These are phyloP conservation scores for Beauveria brongniartii DNA, from an alignment of 2,329 filamentous ascomycete species.

Conservation along the genomic window DNA sequence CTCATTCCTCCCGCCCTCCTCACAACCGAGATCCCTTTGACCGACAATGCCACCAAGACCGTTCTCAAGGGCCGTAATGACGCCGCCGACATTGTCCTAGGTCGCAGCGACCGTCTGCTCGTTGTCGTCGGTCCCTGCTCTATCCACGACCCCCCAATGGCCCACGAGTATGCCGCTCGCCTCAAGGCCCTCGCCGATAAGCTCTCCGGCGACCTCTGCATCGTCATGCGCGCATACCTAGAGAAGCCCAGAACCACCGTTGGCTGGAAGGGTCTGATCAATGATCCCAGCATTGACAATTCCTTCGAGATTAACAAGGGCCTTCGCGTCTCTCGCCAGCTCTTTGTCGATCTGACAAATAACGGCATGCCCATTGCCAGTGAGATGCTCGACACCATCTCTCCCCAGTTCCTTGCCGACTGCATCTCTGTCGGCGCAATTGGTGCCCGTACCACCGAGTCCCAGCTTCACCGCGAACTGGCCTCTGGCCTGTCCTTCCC, in stretches of 20 bases:
- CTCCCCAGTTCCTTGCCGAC: conserved; percentile 93
- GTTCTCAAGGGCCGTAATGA: conserved; percentile 64
- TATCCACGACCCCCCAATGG: conserved; percentile 85
- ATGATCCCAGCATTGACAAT: conserved; percentile 95
- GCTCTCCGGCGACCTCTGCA: conserved; percentile 74
- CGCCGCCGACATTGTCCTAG: conserved; percentile 67
- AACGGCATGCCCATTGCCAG: conserved; percentile 89
- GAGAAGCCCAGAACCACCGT: conserved; percentile 98
- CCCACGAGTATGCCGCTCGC: conserved; percentile 78
- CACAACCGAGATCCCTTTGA: conserved; percentile 73
- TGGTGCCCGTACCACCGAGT: conserved; percentile 92
- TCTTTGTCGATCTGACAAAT: conserved; percentile 84
- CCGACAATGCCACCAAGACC: conserved; percentile 53
- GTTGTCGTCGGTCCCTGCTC: conserved; percentile 95
- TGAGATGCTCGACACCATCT: conserved; percentile 99
- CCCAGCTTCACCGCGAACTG: conserved; percentile 90
- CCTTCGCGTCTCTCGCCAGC: conserved; percentile 78
- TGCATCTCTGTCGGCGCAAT: conserved; percentile 93
- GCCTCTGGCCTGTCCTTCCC: conserved; percentile 94
- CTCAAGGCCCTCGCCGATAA: conserved; percentile 71
- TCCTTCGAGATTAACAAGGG: conserved; percentile 99
- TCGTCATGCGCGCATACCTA: conserved; percentile 97
- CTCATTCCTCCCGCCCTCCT: conserved; percentile 84
- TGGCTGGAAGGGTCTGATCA: conserved; percentile 98
- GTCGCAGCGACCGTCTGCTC: conserved; percentile 75